Base-by-base conservation (phyloP, 352 stramenopile species). In the Phytophthora ramorum region DNA sequence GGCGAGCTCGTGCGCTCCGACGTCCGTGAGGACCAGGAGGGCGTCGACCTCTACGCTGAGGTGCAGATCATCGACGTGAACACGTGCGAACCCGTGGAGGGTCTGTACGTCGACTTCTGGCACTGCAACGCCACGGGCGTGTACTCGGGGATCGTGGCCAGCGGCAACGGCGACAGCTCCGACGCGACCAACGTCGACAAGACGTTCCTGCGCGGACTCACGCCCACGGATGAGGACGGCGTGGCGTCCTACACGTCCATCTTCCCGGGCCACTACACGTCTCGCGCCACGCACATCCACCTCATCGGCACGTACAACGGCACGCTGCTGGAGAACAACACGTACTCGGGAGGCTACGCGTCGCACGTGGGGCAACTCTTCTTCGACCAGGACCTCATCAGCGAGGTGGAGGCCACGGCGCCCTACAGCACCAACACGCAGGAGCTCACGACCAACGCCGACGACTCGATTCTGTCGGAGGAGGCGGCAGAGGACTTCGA, bases 1-100 rank as follows among this genome's bases (percentile, higher is more conserved):
- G 24, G 66, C 7, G 54, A 70, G 49, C 46, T 66, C 28, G 30
- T 70, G 6, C 66, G 66, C 28, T 56, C 50, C 46, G 53, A 69
- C 52, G 58, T 66, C 38, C 60, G 50, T 28, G 59, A 70, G 54
- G 38, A 65, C 22, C 54, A 69, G 49, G 47, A 59, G 20, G 66
- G 66, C 30, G 60, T 74, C n/a, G n/a, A n/a, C n/a, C 51, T 73
- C 38, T 73, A 68, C 45, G 53, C 58, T 7, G 65, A 67, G n/a
- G 19, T 73, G 16, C 65, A 73, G 47, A 54, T 73, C 66, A 62
- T 73, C 34, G 48, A 73, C 45, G 59, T 69, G 8, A 73, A 69
- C 52, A 69, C 65, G 52, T 73, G 58, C 24, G 46, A 69, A n/a
- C 58, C 53, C 9, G 66, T 73, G 9, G 13, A 65, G 47, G 44